Evolutionary conservation across 345 rosid genomes (phyloP).

Genomic region (Odontarrhena argentea): DNA sequence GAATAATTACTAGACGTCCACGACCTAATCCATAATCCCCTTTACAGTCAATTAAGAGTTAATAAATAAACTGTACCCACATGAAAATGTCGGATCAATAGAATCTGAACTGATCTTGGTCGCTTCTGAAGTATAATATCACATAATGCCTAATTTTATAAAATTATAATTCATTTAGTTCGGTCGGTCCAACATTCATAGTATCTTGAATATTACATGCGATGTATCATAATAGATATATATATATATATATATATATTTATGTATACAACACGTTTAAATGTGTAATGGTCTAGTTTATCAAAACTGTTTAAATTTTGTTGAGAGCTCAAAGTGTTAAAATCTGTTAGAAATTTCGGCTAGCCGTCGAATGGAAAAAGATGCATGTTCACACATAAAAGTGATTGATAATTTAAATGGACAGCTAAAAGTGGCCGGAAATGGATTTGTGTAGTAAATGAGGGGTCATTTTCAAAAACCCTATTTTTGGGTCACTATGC

Average conservation of each 20-base stretch:
- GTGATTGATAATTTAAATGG: background rate
- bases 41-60: slow-evolving; percentile 2
- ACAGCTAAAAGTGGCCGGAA: slow-evolving; percentile 30
- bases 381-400: slow-evolving; percentile 37
- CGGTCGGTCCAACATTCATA: slow-evolving; percentile 14
- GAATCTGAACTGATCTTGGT: slow-evolving; percentile 15
- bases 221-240: background rate
- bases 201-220: background rate
- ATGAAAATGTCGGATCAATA: slow-evolving; percentile 23
- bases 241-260: too few species aligned
- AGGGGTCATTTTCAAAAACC: slow-evolving; percentile 33
- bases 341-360: slow-evolving; percentile 26
- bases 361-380: slow-evolving; percentile 23
- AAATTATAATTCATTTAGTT: background rate
- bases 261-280: slow-evolving; percentile 1
- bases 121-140: slow-evolving; percentile 7
- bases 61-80: slow-evolving; percentile 7
- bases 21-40: slow-evolving; percentile 25
- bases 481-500: slow-evolving; percentile 29
- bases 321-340: background rate
- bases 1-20: slow-evolving; percentile 11
- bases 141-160: slow-evolving; percentile 2
- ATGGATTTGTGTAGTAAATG: background rate
- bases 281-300: slow-evolving; percentile 17
- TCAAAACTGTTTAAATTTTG: background rate